Percentiles rank a stretch among this genome's conserved stretches.
phyloP scores from a whole-genome alignment of 192 early-diverging fungal genomes.

The Gryganskiella cystojenkinii region DNA sequence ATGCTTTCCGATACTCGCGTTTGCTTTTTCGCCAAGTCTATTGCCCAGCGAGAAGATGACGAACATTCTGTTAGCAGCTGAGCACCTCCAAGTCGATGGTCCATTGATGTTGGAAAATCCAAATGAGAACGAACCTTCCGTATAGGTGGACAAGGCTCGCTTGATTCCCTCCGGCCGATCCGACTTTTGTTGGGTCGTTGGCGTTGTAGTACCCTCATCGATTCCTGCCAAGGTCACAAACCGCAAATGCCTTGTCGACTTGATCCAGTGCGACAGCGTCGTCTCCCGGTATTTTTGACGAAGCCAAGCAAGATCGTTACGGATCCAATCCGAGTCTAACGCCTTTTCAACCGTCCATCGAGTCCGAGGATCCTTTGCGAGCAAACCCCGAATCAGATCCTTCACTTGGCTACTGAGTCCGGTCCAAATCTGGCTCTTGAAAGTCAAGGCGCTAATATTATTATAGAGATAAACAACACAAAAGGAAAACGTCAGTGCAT shows the following conservation, averaged over 20 bases:
- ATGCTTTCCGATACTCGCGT: no score
- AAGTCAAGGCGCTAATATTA: neutral
- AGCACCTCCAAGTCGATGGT: no score
- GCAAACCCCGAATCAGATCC: conserved; percentile 54
- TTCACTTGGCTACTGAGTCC: conserved; percentile 53
- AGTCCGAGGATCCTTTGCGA: conserved; percentile 54
- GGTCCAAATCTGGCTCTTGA: conserved; percentile 46
- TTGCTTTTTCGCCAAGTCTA: no score
- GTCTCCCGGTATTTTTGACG: conserved; percentile 53
- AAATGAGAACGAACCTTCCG: no score
- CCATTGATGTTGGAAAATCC: no score
- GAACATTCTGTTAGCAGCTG: no score
- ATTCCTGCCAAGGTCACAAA: no score
- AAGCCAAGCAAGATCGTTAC: conserved; percentile 49
- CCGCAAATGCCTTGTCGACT: neutral
- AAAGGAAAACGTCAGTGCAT: neutral
- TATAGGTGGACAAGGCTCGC: no score
- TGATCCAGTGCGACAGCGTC: conserved; percentile 18
- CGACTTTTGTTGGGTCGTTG: neutral
- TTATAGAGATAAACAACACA: conserved; percentile 32
- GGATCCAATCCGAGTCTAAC: conserved; percentile 68
- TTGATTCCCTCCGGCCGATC: no score
- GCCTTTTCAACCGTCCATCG: conserved; percentile 65
- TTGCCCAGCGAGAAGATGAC: no score
- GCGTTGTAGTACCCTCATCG: neutral